These are phyloP conservation scores for Teratosphaeria pseudoeucalypti DNA, from an alignment of 2,329 filamentous ascomycete genomes.

Conservation along the genomic window DNA sequence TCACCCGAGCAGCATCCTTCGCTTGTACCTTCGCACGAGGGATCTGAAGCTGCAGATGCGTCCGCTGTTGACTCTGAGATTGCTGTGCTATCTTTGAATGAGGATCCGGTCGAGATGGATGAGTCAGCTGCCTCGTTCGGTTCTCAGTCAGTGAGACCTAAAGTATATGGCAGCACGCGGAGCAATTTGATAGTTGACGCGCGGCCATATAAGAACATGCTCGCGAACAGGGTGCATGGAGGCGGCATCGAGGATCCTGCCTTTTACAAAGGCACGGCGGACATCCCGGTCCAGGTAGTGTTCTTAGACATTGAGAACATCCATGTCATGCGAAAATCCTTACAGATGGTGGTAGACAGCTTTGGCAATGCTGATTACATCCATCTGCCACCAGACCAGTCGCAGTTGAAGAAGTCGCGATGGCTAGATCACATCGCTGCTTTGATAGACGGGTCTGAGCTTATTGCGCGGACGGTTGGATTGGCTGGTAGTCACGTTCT, in stretches of 20 bases:
- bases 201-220: slow-evolving; percentile 83
- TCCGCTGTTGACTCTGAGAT: background rate
- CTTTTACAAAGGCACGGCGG: slow-evolving; percentile 77
- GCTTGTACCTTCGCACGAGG: background rate
- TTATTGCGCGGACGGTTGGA: slow-evolving; percentile 80
- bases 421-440: slow-evolving; percentile 86
- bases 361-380: slow-evolving; percentile 88
- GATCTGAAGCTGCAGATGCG: background rate
- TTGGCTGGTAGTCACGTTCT: slow-evolving; percentile 89
- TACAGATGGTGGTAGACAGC: slow-evolving; percentile 78
- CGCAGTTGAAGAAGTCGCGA: slow-evolving; percentile 69
- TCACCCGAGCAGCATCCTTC: slow-evolving; percentile 5
- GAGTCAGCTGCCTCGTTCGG: slow-evolving; percentile 7
- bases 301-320: slow-evolving; percentile 98
- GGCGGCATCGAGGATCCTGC: slow-evolving; percentile 97
- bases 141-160: slow-evolving; percentile 6
- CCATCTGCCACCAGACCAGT: slow-evolving; percentile 68
- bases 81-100: background rate
- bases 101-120: slow-evolving; percentile 3
- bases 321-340: slow-evolving; percentile 89
- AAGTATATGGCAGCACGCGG: slow-evolving; percentile 82
- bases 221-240: slow-evolving; percentile 86
- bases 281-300: slow-evolving; percentile 48
- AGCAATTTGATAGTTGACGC: slow-evolving; percentile 93
- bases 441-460: slow-evolving; percentile 70